Percentiles rank a stretch among this genome's conserved stretches.
Conservation (phyloP, 345 rosid genomes). For the Melaleuca quinquenervia region DNA sequence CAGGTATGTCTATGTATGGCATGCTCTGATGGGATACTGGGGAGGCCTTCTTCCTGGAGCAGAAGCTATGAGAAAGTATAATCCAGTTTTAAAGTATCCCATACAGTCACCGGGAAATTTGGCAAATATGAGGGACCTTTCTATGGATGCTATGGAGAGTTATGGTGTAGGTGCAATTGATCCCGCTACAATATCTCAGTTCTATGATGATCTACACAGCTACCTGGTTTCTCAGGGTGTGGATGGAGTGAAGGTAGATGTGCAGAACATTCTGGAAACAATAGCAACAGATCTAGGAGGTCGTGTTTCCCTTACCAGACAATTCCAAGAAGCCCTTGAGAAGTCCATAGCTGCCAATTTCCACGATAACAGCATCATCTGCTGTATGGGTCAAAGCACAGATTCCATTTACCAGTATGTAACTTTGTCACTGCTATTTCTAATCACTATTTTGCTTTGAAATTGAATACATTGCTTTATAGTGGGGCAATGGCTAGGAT, state of each 20-base stretch:
- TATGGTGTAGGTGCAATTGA: conserved; percentile 40
- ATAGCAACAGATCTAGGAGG: conserved; percentile 29
- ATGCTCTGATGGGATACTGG: conserved; percentile 51
- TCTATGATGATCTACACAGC: conserved; percentile 39
- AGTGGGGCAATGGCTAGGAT: neutral
- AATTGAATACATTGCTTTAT: neutral
- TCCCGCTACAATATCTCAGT: conserved; percentile 30
- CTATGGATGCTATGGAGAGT: conserved; percentile 39
- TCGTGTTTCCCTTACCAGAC: conserved; percentile 32
- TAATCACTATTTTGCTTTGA: neutral
- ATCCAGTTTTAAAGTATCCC: conserved; percentile 24
- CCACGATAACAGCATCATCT: conserved; percentile 43
- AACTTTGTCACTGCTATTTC: neutral
- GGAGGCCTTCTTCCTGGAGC: conserved; percentile 51
- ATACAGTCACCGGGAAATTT: conserved; percentile 33
- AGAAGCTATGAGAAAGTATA: conserved; percentile 18
- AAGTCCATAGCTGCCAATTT: conserved; percentile 32
- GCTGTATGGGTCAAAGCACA: conserved; percentile 48
- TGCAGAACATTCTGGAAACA: conserved; percentile 42
- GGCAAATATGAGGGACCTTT: conserved; percentile 30
- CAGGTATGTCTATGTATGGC: conserved; percentile 53
- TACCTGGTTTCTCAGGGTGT: conserved; percentile 39
- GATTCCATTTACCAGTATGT: conserved; percentile 43
- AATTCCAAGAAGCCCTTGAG: conserved; percentile 42
- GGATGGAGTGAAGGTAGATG: conserved; percentile 59